Conservation (phyloP, 2,329 filamentous ascomycete genomes). For the Aspergillus arachidicola region DNA sequence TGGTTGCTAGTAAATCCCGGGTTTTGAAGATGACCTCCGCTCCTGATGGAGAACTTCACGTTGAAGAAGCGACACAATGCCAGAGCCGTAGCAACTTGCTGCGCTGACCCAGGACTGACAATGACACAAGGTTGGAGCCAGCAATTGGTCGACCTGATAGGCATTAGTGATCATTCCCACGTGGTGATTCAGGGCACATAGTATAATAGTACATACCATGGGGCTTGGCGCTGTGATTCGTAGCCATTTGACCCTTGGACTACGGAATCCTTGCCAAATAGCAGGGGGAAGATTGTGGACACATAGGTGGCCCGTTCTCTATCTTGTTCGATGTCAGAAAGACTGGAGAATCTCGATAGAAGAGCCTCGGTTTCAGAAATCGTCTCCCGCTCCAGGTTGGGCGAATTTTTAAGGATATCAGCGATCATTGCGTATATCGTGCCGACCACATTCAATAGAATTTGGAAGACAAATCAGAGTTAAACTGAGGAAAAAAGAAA, state of each 20-base stretch:
- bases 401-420: not conserved
- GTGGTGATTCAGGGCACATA: not conserved
- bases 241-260: slow-evolving; percentile 7
- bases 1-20: slow-evolving; percentile 24
- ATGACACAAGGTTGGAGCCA: slow-evolving; percentile 2
- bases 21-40: slow-evolving; percentile 23
- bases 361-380: not conserved
- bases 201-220: slow-evolving; percentile 3
- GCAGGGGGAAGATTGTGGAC: slow-evolving; percentile 1
- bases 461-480: not conserved
- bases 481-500: not conserved
- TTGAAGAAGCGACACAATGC: slow-evolving; percentile 7
- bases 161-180: not conserved
- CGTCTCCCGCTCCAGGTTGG: not conserved
- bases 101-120: not conserved
- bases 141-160: slow-evolving; percentile 3
- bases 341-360: not conserved
- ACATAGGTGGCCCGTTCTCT: not conserved
- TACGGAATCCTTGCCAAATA: slow-evolving; percentile 11
- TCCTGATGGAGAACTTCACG: slow-evolving; percentile 22
- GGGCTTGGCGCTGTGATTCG: slow-evolving; percentile 4
- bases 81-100: not conserved
- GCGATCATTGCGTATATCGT: not conserved
- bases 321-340: not conserved
- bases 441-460: not conserved